phyloP scores from a whole-genome alignment of 495 filamentous ascomycete species.

The Daldinia bambusicola region DNA sequence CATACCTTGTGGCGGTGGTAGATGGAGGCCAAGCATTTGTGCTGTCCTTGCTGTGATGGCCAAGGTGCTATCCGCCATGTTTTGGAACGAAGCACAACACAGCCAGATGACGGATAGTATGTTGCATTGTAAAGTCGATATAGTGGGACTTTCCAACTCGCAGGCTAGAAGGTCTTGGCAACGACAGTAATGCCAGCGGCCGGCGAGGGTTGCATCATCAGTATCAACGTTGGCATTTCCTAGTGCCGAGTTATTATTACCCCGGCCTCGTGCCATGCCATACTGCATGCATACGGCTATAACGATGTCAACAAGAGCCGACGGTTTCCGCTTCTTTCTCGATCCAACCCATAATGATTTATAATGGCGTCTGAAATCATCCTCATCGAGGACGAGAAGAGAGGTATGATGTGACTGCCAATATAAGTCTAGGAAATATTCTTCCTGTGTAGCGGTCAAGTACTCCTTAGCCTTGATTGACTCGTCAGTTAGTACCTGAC shows the following conservation, averaged over 20 bases:
- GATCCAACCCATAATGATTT: slow-evolving; percentile 55
- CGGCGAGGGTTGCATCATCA: slow-evolving; percentile 55
- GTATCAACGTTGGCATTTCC: slow-evolving; percentile 31
- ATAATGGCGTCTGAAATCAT: slow-evolving; percentile 58
- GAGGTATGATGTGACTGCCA: slow-evolving; percentile 57
- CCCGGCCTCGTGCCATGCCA: slow-evolving; percentile 43
- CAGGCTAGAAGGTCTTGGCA: slow-evolving; percentile 55
- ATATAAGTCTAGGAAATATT: slow-evolving; percentile 56
- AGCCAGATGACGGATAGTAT: slow-evolving; percentile 59
- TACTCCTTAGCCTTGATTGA: slow-evolving; percentile 19
- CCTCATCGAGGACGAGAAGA: slow-evolving; percentile 54
- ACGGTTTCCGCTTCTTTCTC: slow-evolving; percentile 52
- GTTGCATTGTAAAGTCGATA: slow-evolving; percentile 63
- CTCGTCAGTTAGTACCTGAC: slow-evolving; percentile 5
- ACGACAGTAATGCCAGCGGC: slow-evolving; percentile 55
- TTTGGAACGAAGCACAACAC: slow-evolving; percentile 57
- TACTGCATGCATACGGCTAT: slow-evolving; percentile 64
- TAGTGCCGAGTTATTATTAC: neutral
- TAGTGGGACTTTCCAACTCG: slow-evolving; percentile 59
- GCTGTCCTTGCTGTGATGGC: slow-evolving; percentile 57
- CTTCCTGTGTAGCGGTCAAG: slow-evolving; percentile 52
- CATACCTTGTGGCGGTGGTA: slow-evolving; percentile 52
- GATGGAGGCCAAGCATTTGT: slow-evolving; percentile 59
- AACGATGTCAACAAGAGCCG: slow-evolving; percentile 62
- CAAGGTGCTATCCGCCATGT: slow-evolving; percentile 55